Base-by-base conservation (phyloP, 257 asterid genomes). In the Fraxinus anomala region DNA sequence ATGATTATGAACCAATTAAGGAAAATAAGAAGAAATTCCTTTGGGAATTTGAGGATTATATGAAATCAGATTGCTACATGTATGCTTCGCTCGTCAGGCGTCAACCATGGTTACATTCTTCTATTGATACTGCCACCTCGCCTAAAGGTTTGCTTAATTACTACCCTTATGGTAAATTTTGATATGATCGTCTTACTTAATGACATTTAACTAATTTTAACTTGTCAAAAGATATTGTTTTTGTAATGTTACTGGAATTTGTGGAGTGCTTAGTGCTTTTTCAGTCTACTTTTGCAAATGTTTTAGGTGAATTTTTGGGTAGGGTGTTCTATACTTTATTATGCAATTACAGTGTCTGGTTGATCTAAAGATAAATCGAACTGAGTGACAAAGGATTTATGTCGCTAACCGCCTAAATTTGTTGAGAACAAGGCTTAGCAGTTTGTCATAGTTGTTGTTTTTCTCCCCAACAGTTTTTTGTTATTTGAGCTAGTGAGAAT, bases 1-100 rank as follows among this genome's bases (percentile, higher is more conserved):
- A 21, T 63, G 68, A 63, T 63, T 24, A 63, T 63, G 68, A 63
- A 63, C 17, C 33, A 23, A 21, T 63, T 24, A 23, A 24, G 31
- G 34, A 23, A 7, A 63, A 63, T 10, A 63, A 63, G 68, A 51
- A 17, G 31, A 63, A 63, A 63, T 63, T 63, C 13, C 34, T 63
- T 63, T 11, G 33, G 68, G 34, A 63, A 21, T 63, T 63, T 23
- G 16, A 24, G 68, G 68, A 63, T 24, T 63, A 63, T 63, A 10
- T 63, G 68, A 63, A 63, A 63, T 63, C 68, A 21, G 68, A 63
- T 24, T 63, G 68, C 68, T 63, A 63, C 33, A 24, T 63, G 68
- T 63, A 63, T 63, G 68, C 33, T 21, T 19, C 68, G 33, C 9
- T 63, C 6, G 16, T 63, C 68, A 63, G 5, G 33, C 30, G 33